Conservation (phyloP, 1,139 yeast species). For the Taphrina populina region DNA sequence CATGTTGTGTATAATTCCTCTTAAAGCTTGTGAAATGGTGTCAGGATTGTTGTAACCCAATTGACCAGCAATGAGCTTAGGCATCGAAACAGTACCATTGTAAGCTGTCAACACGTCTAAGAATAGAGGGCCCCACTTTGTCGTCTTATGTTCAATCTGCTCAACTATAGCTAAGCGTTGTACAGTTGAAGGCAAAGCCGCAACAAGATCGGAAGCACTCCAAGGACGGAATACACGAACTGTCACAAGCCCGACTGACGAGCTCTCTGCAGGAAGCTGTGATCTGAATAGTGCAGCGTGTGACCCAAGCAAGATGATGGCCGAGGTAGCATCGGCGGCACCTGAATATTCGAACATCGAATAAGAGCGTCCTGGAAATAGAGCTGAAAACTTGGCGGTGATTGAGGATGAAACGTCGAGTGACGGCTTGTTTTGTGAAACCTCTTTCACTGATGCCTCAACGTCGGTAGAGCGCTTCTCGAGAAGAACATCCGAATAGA, state of each 20-base stretch:
- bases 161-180: conserved; percentile 63
- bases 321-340: conserved; percentile 50
- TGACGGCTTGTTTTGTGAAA: conserved; percentile 30
- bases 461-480: conserved; percentile 34
- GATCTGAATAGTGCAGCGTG: conserved; percentile 52
- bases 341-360: conserved; percentile 50
- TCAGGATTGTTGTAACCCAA: conserved; percentile 53
- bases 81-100: conserved; percentile 52
- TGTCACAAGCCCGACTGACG: conserved; percentile 55
- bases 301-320: conserved; percentile 64
- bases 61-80: conserved; percentile 57
- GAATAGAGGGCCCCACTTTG: conserved; percentile 64
- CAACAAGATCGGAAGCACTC: conserved; percentile 54
- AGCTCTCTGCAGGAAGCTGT: conserved; percentile 45
- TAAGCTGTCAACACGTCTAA: conserved; percentile 71
- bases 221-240: conserved; percentile 74
- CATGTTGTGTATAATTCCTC: conserved; percentile 57
- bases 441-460: conserved; percentile 26
- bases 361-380: conserved; percentile 46
- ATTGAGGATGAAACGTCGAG: conserved; percentile 40
- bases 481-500: conserved; percentile 38
- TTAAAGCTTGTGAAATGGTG: conserved; percentile 52
- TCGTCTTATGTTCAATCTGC: conserved; percentile 54
- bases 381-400: conserved; percentile 39
- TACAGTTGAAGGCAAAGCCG: conserved; percentile 57